Evolutionary conservation across 2,329 filamentous ascomycete species (phyloP), one percentile per base, ranked within the genome.

Genomic region (Ophiocordyceps camponoti-saundersi): DNA sequence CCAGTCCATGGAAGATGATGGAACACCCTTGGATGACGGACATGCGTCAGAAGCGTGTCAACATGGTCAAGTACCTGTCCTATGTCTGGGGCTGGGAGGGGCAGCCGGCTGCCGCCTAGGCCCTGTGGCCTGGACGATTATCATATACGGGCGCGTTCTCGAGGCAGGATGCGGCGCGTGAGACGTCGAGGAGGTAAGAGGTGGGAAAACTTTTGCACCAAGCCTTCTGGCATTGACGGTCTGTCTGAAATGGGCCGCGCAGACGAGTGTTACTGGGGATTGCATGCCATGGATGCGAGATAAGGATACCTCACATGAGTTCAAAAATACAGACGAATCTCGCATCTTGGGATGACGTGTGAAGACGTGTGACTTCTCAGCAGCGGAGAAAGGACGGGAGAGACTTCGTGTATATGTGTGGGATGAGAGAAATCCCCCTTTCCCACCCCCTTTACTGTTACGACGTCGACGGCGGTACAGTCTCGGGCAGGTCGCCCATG

Each of bases 21-120:
- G 92, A 98, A 61, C 92, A 98, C 66, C 92, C 92, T 2, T 98
- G 92, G 92, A 95, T 98, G 82, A 71, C 86, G 41, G 92, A 98
- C 59, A 96, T 96, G 86, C 83, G 82, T 58, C 74, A 79, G 47
- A 96, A 95, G 72, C 86, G 92, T 55, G 92, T 98, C 61, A 96
- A 96, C 65, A 96, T 98, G 89, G 79, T 79, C 53, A 85, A 88
- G 58, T 98, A 95, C 65, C 75, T 98, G 49, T 80, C 82, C 50
- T 88, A 92, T 56, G 92, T 98, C 42, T 98, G 92, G 92, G 92
- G 89, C 49, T 98, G 92, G 92, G 81, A 92, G 53, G 80, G 87
- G n/a, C 53, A 57, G 12, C 32, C 42, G n/a, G 42, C 47, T 20
- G 47, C 41, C 20, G 40, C 12, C 5, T 16, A 23, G 21, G 21